Evolutionary conservation across 139 green algal genomes (phyloP).

Genomic region (Gonium pectorale): DNA sequence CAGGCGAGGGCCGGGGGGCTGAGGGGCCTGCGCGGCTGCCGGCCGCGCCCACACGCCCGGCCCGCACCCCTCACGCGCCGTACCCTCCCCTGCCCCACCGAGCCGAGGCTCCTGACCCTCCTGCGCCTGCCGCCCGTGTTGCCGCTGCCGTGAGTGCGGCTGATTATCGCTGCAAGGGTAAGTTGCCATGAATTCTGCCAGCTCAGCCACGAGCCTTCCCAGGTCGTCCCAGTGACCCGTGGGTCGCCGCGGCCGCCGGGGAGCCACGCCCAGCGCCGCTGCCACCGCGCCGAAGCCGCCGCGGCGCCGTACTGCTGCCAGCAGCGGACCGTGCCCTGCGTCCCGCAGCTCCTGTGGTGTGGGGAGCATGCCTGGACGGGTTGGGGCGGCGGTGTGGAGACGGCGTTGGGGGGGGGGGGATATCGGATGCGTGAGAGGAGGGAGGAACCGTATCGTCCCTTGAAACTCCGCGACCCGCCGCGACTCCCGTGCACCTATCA

Average conservation of each 20-base stretch:
- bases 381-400: no score
- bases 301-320: background rate
- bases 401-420: no score
- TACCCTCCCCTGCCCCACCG: no score
- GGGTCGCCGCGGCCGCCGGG: background rate
- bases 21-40: background rate
- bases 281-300: background rate
- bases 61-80: no score
- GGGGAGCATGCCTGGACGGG: background rate
- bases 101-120: no score
- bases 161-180: background rate
- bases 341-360: background rate
- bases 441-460: no score
- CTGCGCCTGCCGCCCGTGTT: background rate
- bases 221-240: slow-evolving; percentile 4
- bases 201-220: background rate
- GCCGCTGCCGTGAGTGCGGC: background rate
- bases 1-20: background rate
- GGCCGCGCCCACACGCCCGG: no score
- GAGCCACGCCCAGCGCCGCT: background rate
- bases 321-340: background rate
- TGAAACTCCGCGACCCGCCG: no score
- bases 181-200: background rate
- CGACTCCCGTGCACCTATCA: no score
- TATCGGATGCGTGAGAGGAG: no score